A percentile compares a stretch with the other conserved stretches of the same genome.
Evolutionary conservation across 164 flowering plant species (phyloP).

Genomic region (Umbellularia californica): DNA sequence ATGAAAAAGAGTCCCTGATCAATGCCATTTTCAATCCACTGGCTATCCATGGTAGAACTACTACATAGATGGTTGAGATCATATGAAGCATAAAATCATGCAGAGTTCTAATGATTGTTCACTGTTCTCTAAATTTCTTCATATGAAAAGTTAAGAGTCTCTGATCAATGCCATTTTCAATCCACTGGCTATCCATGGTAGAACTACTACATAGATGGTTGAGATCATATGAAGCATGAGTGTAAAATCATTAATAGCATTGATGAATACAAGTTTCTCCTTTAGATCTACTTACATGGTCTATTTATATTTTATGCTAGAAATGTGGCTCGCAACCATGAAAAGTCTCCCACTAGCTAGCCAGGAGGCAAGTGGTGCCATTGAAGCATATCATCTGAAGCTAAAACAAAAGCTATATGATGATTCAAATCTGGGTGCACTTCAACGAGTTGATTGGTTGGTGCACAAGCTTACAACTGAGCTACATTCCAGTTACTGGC

Average conservation of each 20-base stretch:
- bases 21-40: too few species aligned
- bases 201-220: not conserved
- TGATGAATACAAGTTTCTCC: not conserved
- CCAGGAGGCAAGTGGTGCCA: constrained; percentile 87
- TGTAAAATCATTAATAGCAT: too few species aligned
- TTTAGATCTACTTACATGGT: not conserved
- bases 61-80: not conserved
- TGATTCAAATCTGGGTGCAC: constrained; percentile 86
- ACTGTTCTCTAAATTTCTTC: not conserved
- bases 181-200: not conserved
- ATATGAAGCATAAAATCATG: not conserved
- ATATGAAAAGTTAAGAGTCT: not conserved
- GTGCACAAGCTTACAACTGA: constrained; percentile 92
- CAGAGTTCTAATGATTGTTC: not conserved
- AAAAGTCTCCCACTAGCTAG: constrained; percentile 79
- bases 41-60: not conserved
- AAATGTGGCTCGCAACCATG: constrained; percentile 90
- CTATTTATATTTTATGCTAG: constrained; percentile 25
- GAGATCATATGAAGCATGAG: not conserved
- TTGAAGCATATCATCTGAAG: constrained; percentile 92
- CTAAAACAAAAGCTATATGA: constrained; percentile 75
- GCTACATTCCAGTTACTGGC: constrained; percentile 90
- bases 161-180: not conserved
- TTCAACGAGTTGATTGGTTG: constrained; percentile 94
- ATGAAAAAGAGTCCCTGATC: not conserved